Evolutionary conservation across 2,329 filamentous ascomycete genomes (phyloP).

Genomic region (Talaromyces sp.): DNA sequence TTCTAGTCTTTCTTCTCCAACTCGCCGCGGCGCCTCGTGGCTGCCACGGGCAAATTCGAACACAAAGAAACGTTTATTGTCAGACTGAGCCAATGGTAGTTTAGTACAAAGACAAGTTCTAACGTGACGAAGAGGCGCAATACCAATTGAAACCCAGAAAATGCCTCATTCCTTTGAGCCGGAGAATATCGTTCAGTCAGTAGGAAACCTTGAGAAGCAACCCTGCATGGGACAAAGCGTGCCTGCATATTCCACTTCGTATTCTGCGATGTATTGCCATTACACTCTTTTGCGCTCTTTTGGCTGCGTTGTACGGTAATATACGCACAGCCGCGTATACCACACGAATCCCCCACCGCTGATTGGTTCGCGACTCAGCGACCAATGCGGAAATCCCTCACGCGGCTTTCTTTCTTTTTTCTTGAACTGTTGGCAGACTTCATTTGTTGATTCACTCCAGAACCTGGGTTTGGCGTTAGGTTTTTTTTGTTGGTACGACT

Average conservation of each 20-base stretch:
- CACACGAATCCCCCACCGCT: neutral
- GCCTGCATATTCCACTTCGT: neutral
- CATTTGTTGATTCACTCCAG: neutral
- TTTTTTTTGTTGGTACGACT: neutral
- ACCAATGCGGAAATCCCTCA: constrained; percentile 7
- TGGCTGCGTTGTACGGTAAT: neutral
- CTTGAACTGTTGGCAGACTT: neutral
- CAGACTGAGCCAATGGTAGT: too few species aligned
- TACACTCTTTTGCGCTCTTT: neutral
- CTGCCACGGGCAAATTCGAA: neutral
- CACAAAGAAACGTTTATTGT: neutral
- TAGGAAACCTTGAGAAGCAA: neutral
- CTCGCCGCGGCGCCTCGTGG: constrained; percentile 1
- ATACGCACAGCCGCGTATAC: neutral
- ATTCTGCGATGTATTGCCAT: neutral
- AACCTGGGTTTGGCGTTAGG: neutral
- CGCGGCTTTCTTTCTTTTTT: neutral
- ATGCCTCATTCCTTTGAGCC: constrained; percentile 10
- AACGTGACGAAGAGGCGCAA: too few species aligned
- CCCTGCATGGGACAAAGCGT: constrained; percentile 5
- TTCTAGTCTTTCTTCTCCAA: neutral
- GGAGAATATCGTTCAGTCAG: neutral
- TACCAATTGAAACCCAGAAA: neutral
- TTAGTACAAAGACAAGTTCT: too few species aligned
- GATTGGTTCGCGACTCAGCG: neutral